A percentile compares a stretch with the other conserved stretches of the same genome.
These are phyloP conservation scores for Pseudogymnoascus sp. DNA, from an alignment of 2,329 filamentous ascomycete genomes.

Conservation along the genomic window DNA sequence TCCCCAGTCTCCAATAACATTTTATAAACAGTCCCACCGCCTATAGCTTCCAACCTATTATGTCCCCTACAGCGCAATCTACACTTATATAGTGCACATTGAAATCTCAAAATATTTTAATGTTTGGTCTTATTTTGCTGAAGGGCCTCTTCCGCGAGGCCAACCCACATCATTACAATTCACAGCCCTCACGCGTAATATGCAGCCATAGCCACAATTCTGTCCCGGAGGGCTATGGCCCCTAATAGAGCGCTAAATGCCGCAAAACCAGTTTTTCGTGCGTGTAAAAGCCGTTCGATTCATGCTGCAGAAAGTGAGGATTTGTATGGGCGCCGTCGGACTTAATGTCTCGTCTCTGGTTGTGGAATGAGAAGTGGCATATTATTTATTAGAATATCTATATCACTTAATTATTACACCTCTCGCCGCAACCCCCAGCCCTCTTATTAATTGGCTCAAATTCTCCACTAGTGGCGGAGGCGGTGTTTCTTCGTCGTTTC, in stretches of 20 bases:
- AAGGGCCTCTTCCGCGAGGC: background rate
- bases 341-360: background rate
- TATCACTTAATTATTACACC: conserved; percentile 1
- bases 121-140: background rate
- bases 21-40: background rate
- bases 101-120: background rate
- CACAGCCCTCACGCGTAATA: background rate
- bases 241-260: background rate
- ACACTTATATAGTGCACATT: background rate
- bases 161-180: background rate
- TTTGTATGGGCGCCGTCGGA: background rate
- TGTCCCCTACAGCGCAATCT: too few species aligned
- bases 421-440: conserved; percentile 46
- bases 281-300: background rate
- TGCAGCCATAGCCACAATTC: background rate
- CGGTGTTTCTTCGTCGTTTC: conserved; percentile 30
- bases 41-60: too few species aligned
- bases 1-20: too few species aligned
- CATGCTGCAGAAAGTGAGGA: background rate
- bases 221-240: too few species aligned
- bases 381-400: background rate
- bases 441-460: conserved; percentile 53
- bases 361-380: background rate
- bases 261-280: background rate
- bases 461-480: conserved; percentile 60